Base-by-base conservation (phyloP, 768 basidiomycete species). In the Mrakia hoshinonis region DNA sequence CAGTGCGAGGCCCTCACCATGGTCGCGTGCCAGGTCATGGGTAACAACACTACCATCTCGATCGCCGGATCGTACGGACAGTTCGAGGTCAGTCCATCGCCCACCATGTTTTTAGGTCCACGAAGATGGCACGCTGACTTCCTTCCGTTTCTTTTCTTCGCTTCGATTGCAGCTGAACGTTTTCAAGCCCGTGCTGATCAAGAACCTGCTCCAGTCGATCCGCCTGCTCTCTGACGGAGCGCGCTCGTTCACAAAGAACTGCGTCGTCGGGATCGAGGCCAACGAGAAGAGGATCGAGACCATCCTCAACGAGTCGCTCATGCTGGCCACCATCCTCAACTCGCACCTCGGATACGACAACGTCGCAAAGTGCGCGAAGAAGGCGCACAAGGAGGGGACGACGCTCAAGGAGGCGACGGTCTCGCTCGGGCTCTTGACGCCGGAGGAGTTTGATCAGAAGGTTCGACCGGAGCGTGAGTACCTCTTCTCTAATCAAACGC, bases 1-100 rank as follows among this genome's bases (percentile, higher is more conserved):
- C 96, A 99, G 79, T 98, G 96, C 76, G 96, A 99, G 81, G 96
- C 96, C 10, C 81, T 98, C 73, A 98, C 96, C 12, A 98, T 98
- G 96, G 92, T 98, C 29, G 91, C 92, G 51, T 93, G 95, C 0
- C 96, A 98, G 80, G 95, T 98, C 5, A 95, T 98, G 81, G 96
- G 96, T 51, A 99, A 98, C 82, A 90, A 98, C 80, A 93, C 92
- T 13, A 81, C 88, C 55, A 91, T 98, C 79, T 90, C 88, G 76
- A 83, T 99, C 74, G 94, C 93, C 46, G 92, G 96, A 66, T 87
- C 92, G 20, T 92, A 88, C 77, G 96, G 96, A 51, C 96, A 98
- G 78, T 98, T 99, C 77, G 96, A 99, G 86, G 92, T 91, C 72
- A 66, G 83, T 77, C 15, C 63, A n/a, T 15, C 55, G 13, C 46